These are phyloP conservation scores for Helicostylum pulchrum DNA, from an alignment of 192 early-diverging fungal genomes.

Conservation along the genomic window DNA sequence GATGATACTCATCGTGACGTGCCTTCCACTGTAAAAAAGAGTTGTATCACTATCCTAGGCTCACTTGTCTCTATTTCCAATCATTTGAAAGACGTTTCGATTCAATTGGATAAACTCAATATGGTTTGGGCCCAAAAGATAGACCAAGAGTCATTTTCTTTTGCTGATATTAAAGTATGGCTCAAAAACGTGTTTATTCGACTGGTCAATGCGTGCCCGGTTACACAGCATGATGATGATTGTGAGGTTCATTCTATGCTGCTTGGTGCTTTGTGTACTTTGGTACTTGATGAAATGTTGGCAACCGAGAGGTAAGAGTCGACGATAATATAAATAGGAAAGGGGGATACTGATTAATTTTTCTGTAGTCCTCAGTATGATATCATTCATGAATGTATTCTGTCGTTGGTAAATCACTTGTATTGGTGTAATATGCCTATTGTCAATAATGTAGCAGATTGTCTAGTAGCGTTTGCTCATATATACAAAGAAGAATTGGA, in stretches of 20 bases:
- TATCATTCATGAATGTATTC: constrained; percentile 60
- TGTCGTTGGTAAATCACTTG: constrained; percentile 62
- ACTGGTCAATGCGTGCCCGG: constrained; percentile 16
- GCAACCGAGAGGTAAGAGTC: constrained; percentile 19
- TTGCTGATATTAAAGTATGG: constrained; percentile 29
- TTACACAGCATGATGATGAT: constrained; percentile 20
- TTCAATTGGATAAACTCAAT: constrained; percentile 1
- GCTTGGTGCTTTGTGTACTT: constrained; percentile 29
- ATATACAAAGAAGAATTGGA: constrained; percentile 52
- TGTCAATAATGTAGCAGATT: constrained; percentile 63
- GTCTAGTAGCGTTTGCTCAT: constrained; percentile 58
- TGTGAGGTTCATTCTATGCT: constrained; percentile 42
- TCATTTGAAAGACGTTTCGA: constrained; percentile 21
- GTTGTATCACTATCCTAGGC: constrained; percentile 45
- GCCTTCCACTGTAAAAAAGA: constrained; percentile 38
- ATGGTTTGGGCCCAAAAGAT: neutral
- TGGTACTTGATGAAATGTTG: constrained; percentile 38
- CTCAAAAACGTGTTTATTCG: constrained; percentile 33
- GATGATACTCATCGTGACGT: constrained; percentile 32
- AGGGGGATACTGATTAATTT: neutral
- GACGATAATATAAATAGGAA: neutral
- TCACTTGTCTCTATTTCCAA: constrained; percentile 37
- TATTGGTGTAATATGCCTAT: constrained; percentile 56
- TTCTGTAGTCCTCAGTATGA: constrained; percentile 35
- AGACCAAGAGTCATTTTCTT: neutral